A percentile compares a stretch with the other conserved stretches of the same genome.
Evolutionary conservation across 805 yeast genomes (phyloP).

Genomic region (Yarrowia sp.): DNA sequence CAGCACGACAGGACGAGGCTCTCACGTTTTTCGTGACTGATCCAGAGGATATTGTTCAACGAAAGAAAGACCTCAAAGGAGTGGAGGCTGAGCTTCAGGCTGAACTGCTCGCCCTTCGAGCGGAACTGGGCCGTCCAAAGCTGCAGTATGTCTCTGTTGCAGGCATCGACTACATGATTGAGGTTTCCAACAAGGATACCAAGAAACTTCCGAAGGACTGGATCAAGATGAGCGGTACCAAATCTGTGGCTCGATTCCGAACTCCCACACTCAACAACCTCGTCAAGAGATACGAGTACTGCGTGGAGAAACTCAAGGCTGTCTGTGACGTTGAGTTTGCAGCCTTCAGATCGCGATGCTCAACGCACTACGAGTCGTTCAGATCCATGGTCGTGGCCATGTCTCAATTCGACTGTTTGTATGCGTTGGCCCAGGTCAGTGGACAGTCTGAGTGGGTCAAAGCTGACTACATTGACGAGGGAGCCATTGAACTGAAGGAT

Average conservation of each 20-base stretch:
- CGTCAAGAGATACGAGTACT: constrained; percentile 63
- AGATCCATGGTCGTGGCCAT: constrained; percentile 57
- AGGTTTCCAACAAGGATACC: constrained; percentile 67
- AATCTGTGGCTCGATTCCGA: constrained; percentile 71
- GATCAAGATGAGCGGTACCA: constrained; percentile 78
- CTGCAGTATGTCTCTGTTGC: constrained; percentile 62
- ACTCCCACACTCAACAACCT: constrained; percentile 64
- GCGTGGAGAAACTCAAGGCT: constrained; percentile 60
- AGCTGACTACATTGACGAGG: constrained; percentile 59
- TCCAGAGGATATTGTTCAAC: constrained; percentile 21
- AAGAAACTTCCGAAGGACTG: constrained; percentile 73
- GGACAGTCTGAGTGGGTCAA: constrained; percentile 55
- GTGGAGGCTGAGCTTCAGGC: constrained; percentile 58
- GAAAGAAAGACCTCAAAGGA: constrained; percentile 49
- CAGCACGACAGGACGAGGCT: constrained; percentile 45
- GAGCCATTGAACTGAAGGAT: constrained; percentile 58
- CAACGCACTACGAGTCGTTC: constrained; percentile 52
- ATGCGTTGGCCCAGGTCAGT: constrained; percentile 70
- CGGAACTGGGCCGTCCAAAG: constrained; percentile 61
- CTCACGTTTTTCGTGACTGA: constrained; percentile 45
- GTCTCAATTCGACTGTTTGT: constrained; percentile 68
- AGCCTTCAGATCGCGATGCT: constrained; percentile 53
- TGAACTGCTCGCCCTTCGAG: constrained; percentile 60
- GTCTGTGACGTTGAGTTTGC: constrained; percentile 59
- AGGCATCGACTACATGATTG: constrained; percentile 76